Conservation (phyloP, 306 rosid genomes). For the Crataegus laevigata region DNA sequence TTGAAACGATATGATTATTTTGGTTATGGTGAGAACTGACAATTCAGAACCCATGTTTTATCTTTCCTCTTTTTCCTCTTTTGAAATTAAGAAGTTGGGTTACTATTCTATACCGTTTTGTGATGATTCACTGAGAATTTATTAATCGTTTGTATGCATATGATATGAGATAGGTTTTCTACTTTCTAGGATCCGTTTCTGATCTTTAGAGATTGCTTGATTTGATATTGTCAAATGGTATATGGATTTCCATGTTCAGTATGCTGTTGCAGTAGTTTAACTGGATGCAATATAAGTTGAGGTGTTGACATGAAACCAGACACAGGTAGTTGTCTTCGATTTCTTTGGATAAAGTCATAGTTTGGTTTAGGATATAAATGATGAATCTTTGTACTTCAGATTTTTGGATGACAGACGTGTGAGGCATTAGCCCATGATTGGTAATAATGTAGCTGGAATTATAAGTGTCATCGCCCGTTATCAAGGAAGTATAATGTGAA, state of each 20-base stretch:
- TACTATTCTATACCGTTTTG: background rate
- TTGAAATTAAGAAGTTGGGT: background rate
- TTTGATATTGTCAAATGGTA: background rate
- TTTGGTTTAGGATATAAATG: background rate
- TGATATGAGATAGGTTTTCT: background rate
- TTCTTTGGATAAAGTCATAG: background rate
- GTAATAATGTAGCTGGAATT: background rate
- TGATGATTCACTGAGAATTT: background rate
- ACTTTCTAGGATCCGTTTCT: background rate
- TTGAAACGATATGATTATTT: constrained; percentile 72
- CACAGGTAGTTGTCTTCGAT: background rate
- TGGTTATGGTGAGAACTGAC: constrained; percentile 54
- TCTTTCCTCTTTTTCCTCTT: constrained; percentile 6
- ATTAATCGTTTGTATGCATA: background rate
- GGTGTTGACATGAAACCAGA: background rate
- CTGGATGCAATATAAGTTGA: background rate
- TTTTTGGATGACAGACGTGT: background rate
- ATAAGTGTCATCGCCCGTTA: background rate
- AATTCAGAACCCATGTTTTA: background rate
- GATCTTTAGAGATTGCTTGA: background rate
- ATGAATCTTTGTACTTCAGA: background rate
- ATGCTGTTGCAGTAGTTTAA: background rate
- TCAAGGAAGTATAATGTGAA: constrained; percentile 6
- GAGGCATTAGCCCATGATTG: background rate
- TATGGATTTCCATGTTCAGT: background rate